A percentile compares a stretch with the other conserved stretches of the same genome.
Conservation (phyloP, 225 moss, liverwort and hornwort species). For the Lunularia cruciata region DNA sequence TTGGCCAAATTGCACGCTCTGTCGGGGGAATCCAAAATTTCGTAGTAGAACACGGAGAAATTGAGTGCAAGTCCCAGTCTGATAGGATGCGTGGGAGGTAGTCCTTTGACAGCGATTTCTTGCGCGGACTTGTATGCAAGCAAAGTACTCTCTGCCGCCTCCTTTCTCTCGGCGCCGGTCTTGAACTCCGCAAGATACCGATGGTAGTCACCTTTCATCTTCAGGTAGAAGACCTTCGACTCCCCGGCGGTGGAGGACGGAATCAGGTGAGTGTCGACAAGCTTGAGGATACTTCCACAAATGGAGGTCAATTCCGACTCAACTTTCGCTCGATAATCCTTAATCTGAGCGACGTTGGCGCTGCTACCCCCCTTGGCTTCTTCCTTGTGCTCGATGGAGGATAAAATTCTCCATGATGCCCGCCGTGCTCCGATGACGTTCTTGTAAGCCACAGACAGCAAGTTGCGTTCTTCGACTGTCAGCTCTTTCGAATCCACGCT, state of each 20-base stretch:
- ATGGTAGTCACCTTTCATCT: background rate
- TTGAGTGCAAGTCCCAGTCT: too few species aligned
- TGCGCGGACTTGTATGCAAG: background rate
- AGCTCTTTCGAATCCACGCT: constrained; percentile 11
- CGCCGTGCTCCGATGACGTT: background rate
- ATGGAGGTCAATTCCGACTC: background rate
- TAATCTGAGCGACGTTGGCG: background rate
- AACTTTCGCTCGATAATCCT: background rate
- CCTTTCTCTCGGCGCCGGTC: background rate
- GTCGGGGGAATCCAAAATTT: background rate
- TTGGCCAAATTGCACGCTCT: constrained; percentile 36
- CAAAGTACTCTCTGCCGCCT: background rate
- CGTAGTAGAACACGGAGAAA: background rate
- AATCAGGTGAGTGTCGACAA: background rate
- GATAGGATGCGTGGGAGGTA: background rate
- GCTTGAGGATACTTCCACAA: background rate
- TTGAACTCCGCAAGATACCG: too few species aligned
- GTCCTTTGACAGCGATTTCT: background rate
- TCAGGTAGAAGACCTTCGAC: background rate
- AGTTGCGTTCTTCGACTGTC: background rate
- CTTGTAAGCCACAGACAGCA: background rate
- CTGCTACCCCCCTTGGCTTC: background rate
- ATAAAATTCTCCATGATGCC: too few species aligned
- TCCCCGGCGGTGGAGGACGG: background rate
- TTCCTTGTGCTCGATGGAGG: background rate